Evolutionary conservation across 176 grass and related monocot genomes (phyloP).

Genomic region (Coix lacrymajobi): DNA sequence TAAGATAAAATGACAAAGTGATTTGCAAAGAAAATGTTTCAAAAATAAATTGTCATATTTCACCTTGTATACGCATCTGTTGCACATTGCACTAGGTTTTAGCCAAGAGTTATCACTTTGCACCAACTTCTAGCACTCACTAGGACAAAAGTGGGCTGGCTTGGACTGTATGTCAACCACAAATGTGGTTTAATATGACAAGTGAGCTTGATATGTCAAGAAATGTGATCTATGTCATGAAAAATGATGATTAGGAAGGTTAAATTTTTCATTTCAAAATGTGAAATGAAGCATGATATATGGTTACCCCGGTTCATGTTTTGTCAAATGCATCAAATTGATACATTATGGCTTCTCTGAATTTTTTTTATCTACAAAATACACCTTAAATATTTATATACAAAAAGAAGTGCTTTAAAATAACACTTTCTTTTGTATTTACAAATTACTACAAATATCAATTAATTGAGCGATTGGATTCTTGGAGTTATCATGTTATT

Average conservation of each 20-base stretch:
- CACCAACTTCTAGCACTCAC: neutral
- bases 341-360: too few species aligned
- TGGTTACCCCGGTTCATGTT: neutral
- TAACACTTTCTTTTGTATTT: too few species aligned
- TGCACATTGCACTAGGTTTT: neutral
- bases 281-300: neutral
- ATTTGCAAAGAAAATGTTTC: neutral
- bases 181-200: neutral
- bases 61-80: neutral
- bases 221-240: neutral
- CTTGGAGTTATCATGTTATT: too few species aligned
- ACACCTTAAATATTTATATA: neutral
- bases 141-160: neutral
- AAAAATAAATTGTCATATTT: neutral
- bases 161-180: neutral
- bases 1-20: neutral
- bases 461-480: too few species aligned
- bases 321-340: neutral
- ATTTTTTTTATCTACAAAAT: neutral
- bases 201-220: neutral
- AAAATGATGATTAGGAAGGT: neutral
- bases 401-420: too few species aligned
- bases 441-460: too few species aligned
- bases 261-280: neutral
- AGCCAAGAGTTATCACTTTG: neutral